A percentile compares a stretch with the other conserved stretches of the same genome.
Conservation (phyloP, 768 basidiomycete species). For the Ramaria rubella region DNA sequence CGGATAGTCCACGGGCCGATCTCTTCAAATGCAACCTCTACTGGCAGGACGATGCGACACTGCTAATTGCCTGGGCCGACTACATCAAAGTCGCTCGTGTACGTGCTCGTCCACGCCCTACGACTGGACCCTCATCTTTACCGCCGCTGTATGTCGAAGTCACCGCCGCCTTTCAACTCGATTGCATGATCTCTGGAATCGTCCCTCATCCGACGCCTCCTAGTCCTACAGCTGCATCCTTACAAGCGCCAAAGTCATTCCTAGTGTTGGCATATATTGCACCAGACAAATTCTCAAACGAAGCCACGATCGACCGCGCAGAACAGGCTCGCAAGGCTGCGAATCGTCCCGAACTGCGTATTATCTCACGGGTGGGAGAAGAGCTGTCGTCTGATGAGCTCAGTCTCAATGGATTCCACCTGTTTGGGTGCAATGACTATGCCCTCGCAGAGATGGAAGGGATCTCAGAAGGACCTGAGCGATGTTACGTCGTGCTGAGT, state of each 20-base stretch:
- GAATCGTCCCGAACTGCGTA: constrained; percentile 89
- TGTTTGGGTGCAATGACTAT: constrained; percentile 93
- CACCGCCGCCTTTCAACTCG: constrained; percentile 83
- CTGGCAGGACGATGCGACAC: constrained; percentile 89
- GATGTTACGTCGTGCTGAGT: constrained; percentile 76
- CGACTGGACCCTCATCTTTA: constrained; percentile 30
- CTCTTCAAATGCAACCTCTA: constrained; percentile 87
- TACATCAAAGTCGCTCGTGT: constrained; percentile 85
- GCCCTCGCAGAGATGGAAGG: constrained; percentile 43
- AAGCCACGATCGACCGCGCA: constrained; percentile 60
- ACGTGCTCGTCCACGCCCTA: constrained; percentile 48
- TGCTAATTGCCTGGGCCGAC: constrained; percentile 93
- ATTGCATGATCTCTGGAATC: constrained; percentile 93
- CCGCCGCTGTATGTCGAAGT: constrained; percentile 76
- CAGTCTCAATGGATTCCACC: constrained; percentile 66
- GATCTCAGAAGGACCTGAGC: constrained; percentile 19
- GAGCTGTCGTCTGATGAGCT: constrained; percentile 84
- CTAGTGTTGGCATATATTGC: constrained; percentile 84
- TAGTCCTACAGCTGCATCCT: constrained; percentile 19
- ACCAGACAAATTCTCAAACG: constrained; percentile 60
- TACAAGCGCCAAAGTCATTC: constrained; percentile 42
- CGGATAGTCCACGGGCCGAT: constrained; percentile 84
- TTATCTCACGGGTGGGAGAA: constrained; percentile 84
- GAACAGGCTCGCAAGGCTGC: constrained; percentile 78
- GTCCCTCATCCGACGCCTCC: constrained; percentile 59